phyloP scores from a whole-genome alignment of 2,329 filamentous ascomycete species.

The Botrytis elliptica region DNA sequence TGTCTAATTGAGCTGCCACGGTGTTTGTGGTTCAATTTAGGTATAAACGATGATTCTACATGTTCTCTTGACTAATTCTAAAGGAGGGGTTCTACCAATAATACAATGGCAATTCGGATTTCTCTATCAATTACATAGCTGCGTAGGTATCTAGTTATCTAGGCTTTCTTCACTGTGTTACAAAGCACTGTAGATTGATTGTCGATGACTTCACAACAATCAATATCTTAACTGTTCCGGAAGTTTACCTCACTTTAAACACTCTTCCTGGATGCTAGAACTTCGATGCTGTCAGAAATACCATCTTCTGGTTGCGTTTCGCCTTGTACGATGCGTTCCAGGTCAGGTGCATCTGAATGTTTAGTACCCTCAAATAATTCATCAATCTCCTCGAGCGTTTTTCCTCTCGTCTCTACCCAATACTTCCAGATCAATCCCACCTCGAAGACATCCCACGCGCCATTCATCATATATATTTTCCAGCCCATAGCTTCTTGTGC shows the following conservation, averaged over 20 bases:
- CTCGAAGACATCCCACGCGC: slow-evolving; percentile 22
- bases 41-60: neutral
- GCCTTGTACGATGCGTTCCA: slow-evolving; percentile 19
- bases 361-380: slow-evolving; percentile 37
- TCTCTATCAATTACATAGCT: neutral
- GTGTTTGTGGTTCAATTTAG: neutral
- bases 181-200: no score
- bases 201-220: neutral
- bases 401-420: slow-evolving; percentile 43
- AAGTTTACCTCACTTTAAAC: neutral
- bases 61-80: neutral
- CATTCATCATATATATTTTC: slow-evolving; percentile 50
- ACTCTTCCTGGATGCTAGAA: neutral
- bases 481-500: slow-evolving; percentile 46
- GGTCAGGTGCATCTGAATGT: slow-evolving; percentile 29
- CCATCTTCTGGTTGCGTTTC: neutral
- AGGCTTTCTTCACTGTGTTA: neutral
- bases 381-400: slow-evolving; percentile 42
- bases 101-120: neutral
- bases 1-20: neutral
- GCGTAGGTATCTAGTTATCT: neutral
- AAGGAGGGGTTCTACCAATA: neutral
- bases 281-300: neutral
- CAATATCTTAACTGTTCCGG: neutral
- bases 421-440: slow-evolving; percentile 23